These are phyloP conservation scores for Salix udensis DNA, from an alignment of 345 rosid genomes.

Conservation along the genomic window DNA sequence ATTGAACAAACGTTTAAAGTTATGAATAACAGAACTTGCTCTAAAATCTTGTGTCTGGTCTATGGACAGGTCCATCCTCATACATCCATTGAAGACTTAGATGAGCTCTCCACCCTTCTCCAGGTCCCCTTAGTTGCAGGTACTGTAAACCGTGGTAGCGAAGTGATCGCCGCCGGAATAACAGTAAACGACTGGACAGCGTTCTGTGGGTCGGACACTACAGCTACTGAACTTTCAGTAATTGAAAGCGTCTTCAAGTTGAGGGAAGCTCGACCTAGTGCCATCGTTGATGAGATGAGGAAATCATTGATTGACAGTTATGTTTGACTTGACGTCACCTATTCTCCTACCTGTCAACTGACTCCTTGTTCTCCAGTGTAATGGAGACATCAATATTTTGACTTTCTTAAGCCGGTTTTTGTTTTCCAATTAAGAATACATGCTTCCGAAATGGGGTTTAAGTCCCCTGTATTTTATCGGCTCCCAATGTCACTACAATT, in stretches of 20 bases:
- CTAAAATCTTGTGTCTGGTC: neutral
- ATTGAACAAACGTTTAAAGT: neutral
- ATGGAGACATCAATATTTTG: neutral
- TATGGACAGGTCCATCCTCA: constrained; percentile 78
- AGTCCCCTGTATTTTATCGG: neutral
- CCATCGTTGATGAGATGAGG: constrained; percentile 86
- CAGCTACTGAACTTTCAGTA: constrained; percentile 82
- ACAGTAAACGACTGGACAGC: constrained; percentile 89
- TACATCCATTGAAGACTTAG: constrained; percentile 89
- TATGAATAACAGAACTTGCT: neutral
- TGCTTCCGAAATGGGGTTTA: neutral
- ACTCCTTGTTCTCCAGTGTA: neutral
- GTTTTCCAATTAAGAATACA: neutral
- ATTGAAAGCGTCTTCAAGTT: constrained; percentile 85
- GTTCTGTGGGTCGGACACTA: constrained; percentile 91
- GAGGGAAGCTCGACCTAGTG: constrained; percentile 84
- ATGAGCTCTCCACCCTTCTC: constrained; percentile 88
- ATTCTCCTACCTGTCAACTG: neutral
- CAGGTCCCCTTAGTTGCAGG: constrained; percentile 52
- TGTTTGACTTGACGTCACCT: constrained; percentile 30
- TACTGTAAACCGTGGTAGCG: constrained; percentile 22
- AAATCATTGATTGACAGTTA: constrained; percentile 78
- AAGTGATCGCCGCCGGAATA: constrained; percentile 79
- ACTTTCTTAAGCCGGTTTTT: neutral
- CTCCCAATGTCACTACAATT: neutral